Evolutionary conservation across 768 basidiomycete genomes (phyloP).

Genomic region (Bullera alba): DNA sequence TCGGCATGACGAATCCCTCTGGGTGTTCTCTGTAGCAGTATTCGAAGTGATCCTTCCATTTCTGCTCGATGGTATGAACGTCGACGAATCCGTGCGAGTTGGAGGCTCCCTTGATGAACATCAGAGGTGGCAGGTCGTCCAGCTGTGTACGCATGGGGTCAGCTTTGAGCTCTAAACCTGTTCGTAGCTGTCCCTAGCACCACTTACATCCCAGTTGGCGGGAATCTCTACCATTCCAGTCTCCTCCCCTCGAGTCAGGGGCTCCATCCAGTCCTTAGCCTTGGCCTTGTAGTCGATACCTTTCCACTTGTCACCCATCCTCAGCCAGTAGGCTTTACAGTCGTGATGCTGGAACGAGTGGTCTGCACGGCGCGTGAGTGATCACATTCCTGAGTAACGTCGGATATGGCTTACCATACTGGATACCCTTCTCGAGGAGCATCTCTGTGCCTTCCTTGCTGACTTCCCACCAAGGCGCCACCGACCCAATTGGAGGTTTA

Average conservation of each 20-base stretch:
- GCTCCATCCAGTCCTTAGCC: slow-evolving; percentile 71
- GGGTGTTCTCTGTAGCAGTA: slow-evolving; percentile 54
- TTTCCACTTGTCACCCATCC: slow-evolving; percentile 64
- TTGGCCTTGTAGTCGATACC: slow-evolving; percentile 61
- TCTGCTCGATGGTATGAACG: slow-evolving; percentile 58
- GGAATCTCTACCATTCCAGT: slow-evolving; percentile 63
- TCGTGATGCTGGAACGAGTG: slow-evolving; percentile 57
- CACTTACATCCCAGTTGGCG: slow-evolving; percentile 57
- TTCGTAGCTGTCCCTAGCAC: background rate
- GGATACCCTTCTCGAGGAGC: slow-evolving; percentile 63
- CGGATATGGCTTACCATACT: slow-evolving; percentile 54
- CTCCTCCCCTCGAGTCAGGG: slow-evolving; percentile 57
- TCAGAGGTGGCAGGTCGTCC: slow-evolving; percentile 63
- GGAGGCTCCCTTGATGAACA: slow-evolving; percentile 56
- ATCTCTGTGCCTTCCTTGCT: slow-evolving; percentile 61
- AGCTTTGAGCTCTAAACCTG: background rate
- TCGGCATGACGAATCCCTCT: slow-evolving; percentile 52
- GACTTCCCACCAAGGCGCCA: slow-evolving; percentile 76
- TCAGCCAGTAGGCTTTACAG: slow-evolving; percentile 62
- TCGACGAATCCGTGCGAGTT: slow-evolving; percentile 77
- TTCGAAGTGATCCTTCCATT: slow-evolving; percentile 69
- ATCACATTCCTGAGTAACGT: background rate
- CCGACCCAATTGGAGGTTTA: slow-evolving; percentile 42
- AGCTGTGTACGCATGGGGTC: slow-evolving; percentile 36
- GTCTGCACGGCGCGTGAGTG: slow-evolving; percentile 8